Base-by-base conservation (phyloP, 371 early-diverging fungal species). In the Haplosporangium sp. region DNA sequence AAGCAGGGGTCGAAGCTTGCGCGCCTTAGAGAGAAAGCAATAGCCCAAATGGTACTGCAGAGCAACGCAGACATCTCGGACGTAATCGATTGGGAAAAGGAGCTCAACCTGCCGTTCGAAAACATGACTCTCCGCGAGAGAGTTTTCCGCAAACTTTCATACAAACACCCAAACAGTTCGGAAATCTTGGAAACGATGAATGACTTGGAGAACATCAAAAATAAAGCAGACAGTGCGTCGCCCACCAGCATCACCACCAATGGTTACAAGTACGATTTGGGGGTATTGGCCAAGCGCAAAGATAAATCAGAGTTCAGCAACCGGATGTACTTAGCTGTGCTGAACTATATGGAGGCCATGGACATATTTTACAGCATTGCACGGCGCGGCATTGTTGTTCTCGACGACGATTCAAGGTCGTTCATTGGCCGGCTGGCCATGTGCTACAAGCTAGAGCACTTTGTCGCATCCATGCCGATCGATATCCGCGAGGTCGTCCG, bases 391-490 rank as follows among this genome's bases (percentile, higher is more conserved):
- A 63, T 38, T 69, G 70, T 69, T 63, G 70, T 69, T 69, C 63
- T 69, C 70, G 70, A 69, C 63, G 56, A 56, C 48, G 38, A 63
- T 57, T 69, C 70, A 69, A 69, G 70, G 63, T 63, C 70, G 63
- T 69, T 69, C 70, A 69, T 69, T 69, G 13, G 57, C 70, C 70
- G 50, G 39, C 63, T 69, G 58, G 70, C 70, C 63, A 63, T 38
- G 70, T 69, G 70, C 59, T 69, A 69, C 70, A 69, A 69, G 63
- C 70, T 69, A 37, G 70, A 69, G 63, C 70, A 69, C 58, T 69
- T 57, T 69, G 70, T 69, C 48, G 70, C 63, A 63, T 15, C 70
- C 70, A 69, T 69, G 45, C 70, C 63, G 58, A 55, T 57, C 58
- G 55, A 47, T 63, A 69, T 63, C 70, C 63, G 47, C 58, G 57